Percentiles rank a stretch among this genome's conserved stretches.
phyloP scores from a whole-genome alignment of 2,329 filamentous ascomycete genomes.

The Tolypocladium tropicale region DNA sequence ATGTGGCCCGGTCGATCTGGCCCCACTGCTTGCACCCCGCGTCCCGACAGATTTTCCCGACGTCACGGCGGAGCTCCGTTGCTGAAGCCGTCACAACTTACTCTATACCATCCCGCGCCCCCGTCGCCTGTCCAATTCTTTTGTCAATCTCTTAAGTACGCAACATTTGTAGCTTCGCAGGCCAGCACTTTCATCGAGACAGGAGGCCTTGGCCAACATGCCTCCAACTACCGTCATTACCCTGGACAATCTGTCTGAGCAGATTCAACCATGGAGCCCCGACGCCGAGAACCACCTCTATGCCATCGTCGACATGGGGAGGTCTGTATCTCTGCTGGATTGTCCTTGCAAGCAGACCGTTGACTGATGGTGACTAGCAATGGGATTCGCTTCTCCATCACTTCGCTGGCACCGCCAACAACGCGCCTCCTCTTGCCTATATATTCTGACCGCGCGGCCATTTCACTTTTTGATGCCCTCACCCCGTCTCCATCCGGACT shows the following conservation, averaged over 20 bases:
- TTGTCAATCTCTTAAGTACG: not conserved
- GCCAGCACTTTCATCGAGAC: not conserved
- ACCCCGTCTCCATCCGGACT: constrained; percentile 35
- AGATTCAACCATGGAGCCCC: constrained; percentile 38
- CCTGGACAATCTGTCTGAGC: constrained; percentile 38
- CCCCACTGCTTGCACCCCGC: not conserved
- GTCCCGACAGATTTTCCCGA: not conserved
- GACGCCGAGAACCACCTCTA: constrained; percentile 38
- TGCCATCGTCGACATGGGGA: constrained; percentile 51
- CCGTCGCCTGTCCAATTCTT: not conserved
- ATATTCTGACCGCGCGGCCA: constrained; percentile 66
- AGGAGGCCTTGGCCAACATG: constrained; percentile 14
- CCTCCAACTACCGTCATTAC: constrained; percentile 33
- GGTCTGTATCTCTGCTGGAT: constrained; percentile 22
- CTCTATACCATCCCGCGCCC: not conserved
- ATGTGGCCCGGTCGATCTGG: not conserved
- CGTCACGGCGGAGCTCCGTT: not conserved
- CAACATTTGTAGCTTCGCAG: not conserved
- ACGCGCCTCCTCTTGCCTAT: constrained; percentile 66
- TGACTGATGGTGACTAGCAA: constrained; percentile 46
- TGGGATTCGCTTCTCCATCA: constrained; percentile 87
- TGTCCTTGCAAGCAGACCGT: not conserved
- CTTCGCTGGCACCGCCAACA: constrained; percentile 61
- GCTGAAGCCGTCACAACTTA: not conserved
- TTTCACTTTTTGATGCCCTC: constrained; percentile 79